A percentile compares a stretch with the other conserved stretches of the same genome.
Conservation (phyloP, 805 yeast species). For the Peterozyma toletana region DNA sequence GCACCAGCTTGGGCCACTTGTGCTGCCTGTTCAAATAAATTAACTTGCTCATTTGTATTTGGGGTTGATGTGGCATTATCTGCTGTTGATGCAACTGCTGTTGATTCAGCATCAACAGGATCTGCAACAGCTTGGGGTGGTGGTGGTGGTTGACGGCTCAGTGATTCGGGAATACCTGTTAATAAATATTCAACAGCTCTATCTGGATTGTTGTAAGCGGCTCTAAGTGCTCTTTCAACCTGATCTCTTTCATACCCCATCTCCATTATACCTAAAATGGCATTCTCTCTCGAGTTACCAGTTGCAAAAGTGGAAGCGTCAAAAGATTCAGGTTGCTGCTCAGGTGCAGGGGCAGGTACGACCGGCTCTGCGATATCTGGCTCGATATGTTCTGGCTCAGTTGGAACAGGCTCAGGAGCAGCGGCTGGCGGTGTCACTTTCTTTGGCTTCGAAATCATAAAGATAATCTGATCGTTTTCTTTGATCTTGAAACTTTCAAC, state of each 20-base stretch:
- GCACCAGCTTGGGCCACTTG: conserved; percentile 23
- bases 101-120: conserved; percentile 13
- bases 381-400: conserved; percentile 17
- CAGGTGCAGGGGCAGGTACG: conserved; percentile 16
- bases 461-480: conserved; percentile 82
- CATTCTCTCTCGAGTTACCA: conserved; percentile 72
- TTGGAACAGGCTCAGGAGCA: conserved; percentile 19
- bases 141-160: conserved; percentile 15
- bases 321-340: conserved; percentile 16
- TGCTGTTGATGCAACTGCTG: conserved; percentile 11
- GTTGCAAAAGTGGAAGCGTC: conserved; percentile 58
- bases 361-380: conserved; percentile 17
- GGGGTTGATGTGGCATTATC: conserved; percentile 14
- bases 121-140: conserved; percentile 2
- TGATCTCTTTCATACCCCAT: conserved; percentile 92
- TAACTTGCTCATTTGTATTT: conserved; percentile 26
- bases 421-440: conserved; percentile 19
- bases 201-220: conserved; percentile 96
- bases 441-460: conserved; percentile 71
- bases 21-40: conserved; percentile 49
- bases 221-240: conserved; percentile 85
- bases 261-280: conserved; percentile 78
- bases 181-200: conserved; percentile 94
- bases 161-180: conserved; percentile 77
- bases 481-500: conserved; percentile 69